A percentile compares a stretch with the other conserved stretches of the same genome.
phyloP scores from a whole-genome alignment of 2,329 filamentous ascomycete genomes.

The Beauveria scarabaeidicola region DNA sequence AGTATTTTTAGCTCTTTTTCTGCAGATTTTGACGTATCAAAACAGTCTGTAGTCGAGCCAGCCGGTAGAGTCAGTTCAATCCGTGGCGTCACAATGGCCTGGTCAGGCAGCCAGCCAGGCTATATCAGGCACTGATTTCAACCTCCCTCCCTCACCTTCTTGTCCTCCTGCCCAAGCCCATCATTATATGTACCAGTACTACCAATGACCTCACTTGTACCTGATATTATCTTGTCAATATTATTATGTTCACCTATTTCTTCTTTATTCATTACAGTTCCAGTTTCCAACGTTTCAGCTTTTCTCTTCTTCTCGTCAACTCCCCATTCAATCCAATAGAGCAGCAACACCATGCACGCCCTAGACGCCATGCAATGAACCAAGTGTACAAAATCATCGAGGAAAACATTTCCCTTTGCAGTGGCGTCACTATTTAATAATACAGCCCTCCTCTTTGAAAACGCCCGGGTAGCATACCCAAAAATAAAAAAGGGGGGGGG shows the following conservation, averaged over 20 bases:
- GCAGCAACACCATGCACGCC: neutral
- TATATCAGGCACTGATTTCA: neutral
- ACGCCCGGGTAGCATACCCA: neutral
- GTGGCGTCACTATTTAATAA: slow-evolving; percentile 1
- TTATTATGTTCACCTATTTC: neutral
- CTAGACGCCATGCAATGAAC: slow-evolving; percentile 5
- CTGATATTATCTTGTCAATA: neutral
- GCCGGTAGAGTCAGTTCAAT: neutral
- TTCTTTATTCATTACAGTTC: neutral
- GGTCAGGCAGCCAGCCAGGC: neutral
- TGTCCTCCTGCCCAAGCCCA: neutral
- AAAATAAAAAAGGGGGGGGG: neutral
- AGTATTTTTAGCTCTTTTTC: too few relatives aligned
- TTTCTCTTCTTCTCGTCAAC: neutral
- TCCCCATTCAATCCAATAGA: neutral
- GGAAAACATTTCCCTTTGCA: neutral
- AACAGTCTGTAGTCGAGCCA: too few relatives aligned
- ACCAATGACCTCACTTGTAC: too few relatives aligned
- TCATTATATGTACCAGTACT: neutral
- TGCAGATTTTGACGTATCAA: too few relatives aligned
- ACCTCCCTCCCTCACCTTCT: neutral
- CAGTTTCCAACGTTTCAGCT: neutral
- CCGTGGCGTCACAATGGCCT: neutral
- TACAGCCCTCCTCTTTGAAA: slow-evolving; percentile 3
- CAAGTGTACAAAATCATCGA: neutral